Percentiles rank a stretch among this genome's conserved stretches.
Conservation (phyloP, 176 grass and related monocot species). For the Lolium multiflorum region DNA sequence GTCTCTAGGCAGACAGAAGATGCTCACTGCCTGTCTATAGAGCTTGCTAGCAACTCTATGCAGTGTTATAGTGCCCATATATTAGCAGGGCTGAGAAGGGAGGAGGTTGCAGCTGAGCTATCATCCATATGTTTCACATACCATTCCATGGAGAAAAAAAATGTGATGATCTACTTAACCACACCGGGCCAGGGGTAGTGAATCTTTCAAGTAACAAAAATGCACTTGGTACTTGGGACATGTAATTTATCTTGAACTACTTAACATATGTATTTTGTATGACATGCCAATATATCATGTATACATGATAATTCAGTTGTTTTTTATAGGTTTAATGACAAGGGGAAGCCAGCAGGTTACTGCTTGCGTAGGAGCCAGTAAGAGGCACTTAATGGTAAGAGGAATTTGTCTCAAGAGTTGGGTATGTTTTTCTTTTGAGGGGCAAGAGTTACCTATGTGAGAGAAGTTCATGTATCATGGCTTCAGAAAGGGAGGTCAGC, state of each 20-base stretch:
- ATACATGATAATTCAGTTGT: neutral
- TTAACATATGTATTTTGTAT: neutral
- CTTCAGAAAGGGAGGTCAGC: conserved; percentile 5
- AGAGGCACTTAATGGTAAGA: neutral
- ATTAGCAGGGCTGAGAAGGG: neutral
- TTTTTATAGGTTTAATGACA: neutral
- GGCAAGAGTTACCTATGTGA: neutral
- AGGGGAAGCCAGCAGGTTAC: neutral
- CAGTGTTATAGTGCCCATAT: conserved; percentile 12
- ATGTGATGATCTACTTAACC: neutral
- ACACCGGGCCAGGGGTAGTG: neutral
- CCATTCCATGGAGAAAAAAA: neutral
- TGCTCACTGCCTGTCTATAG: neutral
- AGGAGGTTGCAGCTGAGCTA: conserved; percentile 40
- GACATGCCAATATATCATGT: neutral
- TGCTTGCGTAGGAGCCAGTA: neutral
- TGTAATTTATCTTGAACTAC: neutral
- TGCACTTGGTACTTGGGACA: neutral
- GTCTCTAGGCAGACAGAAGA: neutral
- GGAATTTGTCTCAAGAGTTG: neutral
- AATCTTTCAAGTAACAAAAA: neutral
- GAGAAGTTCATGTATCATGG: neutral
- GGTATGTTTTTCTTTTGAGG: neutral
- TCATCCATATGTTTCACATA: neutral
- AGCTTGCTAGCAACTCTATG: neutral